Base-by-base conservation (phyloP, 495 filamentous ascomycete genomes). In the Cercophora scortea region DNA sequence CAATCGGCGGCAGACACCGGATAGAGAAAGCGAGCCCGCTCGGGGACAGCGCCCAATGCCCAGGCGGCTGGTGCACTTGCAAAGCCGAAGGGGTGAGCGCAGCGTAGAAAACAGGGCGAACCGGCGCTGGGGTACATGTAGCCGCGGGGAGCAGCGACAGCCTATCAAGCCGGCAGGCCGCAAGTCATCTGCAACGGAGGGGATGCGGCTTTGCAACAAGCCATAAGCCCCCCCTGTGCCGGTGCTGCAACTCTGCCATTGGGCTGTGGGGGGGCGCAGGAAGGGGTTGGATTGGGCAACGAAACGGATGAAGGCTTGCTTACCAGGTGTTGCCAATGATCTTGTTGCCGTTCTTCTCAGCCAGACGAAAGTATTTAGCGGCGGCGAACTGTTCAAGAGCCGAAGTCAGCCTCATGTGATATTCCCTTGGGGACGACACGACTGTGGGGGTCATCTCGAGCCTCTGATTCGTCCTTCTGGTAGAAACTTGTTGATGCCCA, bases 311-410 rank as follows among this genome's bases (percentile, higher is more conserved):
- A n/a, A 19, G 13, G 45, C 88, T 73, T 85, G 45, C 88, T 73
- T 85, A 96, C 93, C 93, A 98, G 47, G 88, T 88, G 72, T 96
- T 98, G 34, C 93, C 93, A 52, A 97, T 74, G 42, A 82, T 89
- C 73, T 95, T 96, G 66, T 81, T 86, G 39, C 93, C 93, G 59
- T 84, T 86, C 61, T 87, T 70, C 72, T 98, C 93, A 38, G 93
- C 93, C 58, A 90, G 79, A 58, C 92, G 89, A 67, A 95, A 90
- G 72, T 95, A 97, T 75, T 86, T 87, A 52, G 94, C 94, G 45
- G 91, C 85, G 66, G 79, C 82, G 70, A 80, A 90, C 89, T 94
- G 72, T 64, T 58, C 39, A 52, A 60, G 52, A 9, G 12, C 39
- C 49, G 49, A 50, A 45, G 68, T 73, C 72, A 75, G 70, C 65